Base-by-base conservation (phyloP, 164 flowering plant species). In the Magnolia changhungtana region DNA sequence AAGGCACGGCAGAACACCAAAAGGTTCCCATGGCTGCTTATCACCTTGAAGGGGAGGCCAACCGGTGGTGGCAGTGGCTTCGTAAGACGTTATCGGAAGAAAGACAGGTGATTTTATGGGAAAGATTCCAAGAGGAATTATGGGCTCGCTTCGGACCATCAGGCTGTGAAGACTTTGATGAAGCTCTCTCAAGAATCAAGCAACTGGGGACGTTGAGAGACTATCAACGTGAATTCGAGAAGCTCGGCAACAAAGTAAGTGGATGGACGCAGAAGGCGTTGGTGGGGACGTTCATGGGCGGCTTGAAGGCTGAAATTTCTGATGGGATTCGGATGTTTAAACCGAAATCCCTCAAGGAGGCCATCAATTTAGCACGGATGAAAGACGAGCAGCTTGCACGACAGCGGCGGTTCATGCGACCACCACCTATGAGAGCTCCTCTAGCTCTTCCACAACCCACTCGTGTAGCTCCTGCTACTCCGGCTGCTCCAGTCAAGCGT, bases 51-150 rank as follows among this genome's bases (percentile, higher is more conserved):
- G 71, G 71, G n/a, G 49, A 31, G 19, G 49, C 71, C 16, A 69
- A 69, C 50, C 71, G 27, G 29, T 69, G 50, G 71, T 69, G 71
- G 71, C 51, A 69, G 71, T 69, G 71, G 71, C 50, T 69, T 3
- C 71, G 19, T 8, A 6, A 49, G 13, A 4, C 71, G 4, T 69
- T 8, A 6, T 2, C 24, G 11, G 66, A 63, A 19, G 71, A 69
- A 69, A 11, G 71, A 16, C 49, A 14, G 6, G 71, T 9, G 50
- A 4, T 68, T 3, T 4, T 49, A 24, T 69, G 71, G 49, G 16
- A 69, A 31, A 7, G 2, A 2, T 69, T 69, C 11, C 18, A 9
- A 9, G 71, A 69, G 50, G 50, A 69, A 13, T 13, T 69, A 2
- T 69, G 51, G 71, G 49, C 71, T 31, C 71, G 50, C 5, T 31